Evolutionary conservation across 192 early-diverging fungal genomes (phyloP).

Genomic region (Phlyctochytrium planicorne): DNA sequence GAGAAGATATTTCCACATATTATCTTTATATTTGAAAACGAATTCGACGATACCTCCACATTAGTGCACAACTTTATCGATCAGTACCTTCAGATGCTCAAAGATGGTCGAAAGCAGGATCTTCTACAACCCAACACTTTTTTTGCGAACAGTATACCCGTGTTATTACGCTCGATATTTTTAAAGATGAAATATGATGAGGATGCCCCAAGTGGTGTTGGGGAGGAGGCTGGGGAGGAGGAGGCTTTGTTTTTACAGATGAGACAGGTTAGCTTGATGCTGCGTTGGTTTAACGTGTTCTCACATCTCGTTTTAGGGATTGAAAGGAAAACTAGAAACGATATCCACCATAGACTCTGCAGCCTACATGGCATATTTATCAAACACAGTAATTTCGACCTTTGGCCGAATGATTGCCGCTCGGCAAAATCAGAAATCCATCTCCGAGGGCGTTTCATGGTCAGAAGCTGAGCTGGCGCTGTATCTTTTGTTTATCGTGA

Average conservation of each 20-base stretch:
- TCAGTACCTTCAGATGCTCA: conserved; percentile 66
- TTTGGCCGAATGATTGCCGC: conserved; percentile 57
- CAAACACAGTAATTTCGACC: conserved; percentile 58
- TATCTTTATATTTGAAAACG: conserved; percentile 75
- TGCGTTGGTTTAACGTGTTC: too few species aligned
- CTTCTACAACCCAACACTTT: neutral
- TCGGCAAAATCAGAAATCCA: conserved; percentile 38
- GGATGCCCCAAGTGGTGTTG: conserved; percentile 69
- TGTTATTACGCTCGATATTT: conserved; percentile 66
- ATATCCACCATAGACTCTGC: conserved; percentile 68
- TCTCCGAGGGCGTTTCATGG: conserved; percentile 46
- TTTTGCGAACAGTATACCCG: conserved; percentile 30
- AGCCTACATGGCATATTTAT: conserved; percentile 58
- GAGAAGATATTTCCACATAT: conserved; percentile 76
- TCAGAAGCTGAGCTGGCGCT: conserved; percentile 74
- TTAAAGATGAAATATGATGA: conserved; percentile 90
- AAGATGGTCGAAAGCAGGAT: conserved; percentile 42
- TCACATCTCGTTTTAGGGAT: conserved; percentile 19
- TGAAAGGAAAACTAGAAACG: conserved; percentile 58
- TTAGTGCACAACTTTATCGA: conserved; percentile 76
- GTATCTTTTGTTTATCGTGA: conserved; percentile 70
- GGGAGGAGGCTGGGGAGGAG: conserved; percentile 71
- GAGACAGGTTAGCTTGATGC: conserved; percentile 59
- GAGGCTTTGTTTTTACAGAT: conserved; percentile 74
- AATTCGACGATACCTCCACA: conserved; percentile 79